These are phyloP conservation scores for Leishmania guyanensis DNA, from an alignment of 208 protist genomes.

Conservation along the genomic window DNA sequence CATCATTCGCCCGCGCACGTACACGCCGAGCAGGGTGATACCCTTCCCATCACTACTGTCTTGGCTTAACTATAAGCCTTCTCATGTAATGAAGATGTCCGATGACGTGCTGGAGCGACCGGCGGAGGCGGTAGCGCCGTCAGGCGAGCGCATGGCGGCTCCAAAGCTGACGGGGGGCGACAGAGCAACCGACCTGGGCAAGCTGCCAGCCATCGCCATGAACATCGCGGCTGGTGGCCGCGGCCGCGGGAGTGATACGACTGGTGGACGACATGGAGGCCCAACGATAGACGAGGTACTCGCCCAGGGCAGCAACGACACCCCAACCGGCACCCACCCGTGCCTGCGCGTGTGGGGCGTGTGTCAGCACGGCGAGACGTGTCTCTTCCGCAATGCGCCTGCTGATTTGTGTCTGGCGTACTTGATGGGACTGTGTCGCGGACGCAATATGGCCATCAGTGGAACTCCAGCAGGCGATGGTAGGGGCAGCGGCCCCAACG, in stretches of 20 bases:
- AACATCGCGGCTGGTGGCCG: slow-evolving; percentile 38
- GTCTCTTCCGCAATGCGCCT: slow-evolving; percentile 72
- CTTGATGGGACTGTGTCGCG: slow-evolving; percentile 75
- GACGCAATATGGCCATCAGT: slow-evolving; percentile 18
- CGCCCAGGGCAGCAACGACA: slow-evolving; percentile 8
- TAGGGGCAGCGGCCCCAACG: background rate
- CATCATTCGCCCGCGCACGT: slow-evolving; percentile 73
- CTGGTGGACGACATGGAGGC: slow-evolving; percentile 10
- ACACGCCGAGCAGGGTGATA: slow-evolving; percentile 72
- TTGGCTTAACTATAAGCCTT: slow-evolving; percentile 81
- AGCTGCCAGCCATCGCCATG: slow-evolving; percentile 75
- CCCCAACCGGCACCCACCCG: slow-evolving; percentile 42
- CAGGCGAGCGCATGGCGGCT: slow-evolving; percentile 58
- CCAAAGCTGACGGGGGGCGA: slow-evolving; percentile 47
- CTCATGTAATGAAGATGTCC: slow-evolving; percentile 59
- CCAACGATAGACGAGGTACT: slow-evolving; percentile 22
- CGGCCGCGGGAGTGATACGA: slow-evolving; percentile 8
- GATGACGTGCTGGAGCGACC: slow-evolving; percentile 74
- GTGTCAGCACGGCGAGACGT: slow-evolving; percentile 75
- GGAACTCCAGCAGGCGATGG: slow-evolving; percentile 5
- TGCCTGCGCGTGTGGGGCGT: slow-evolving; percentile 75
- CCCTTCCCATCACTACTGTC: slow-evolving; percentile 86
- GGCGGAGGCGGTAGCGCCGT: slow-evolving; percentile 83
- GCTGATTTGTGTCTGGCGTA: slow-evolving; percentile 72
- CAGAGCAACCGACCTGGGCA: slow-evolving; percentile 44